Base-by-base conservation (phyloP, 352 stramenopile species). In the Phytophthora pistaciae region DNA sequence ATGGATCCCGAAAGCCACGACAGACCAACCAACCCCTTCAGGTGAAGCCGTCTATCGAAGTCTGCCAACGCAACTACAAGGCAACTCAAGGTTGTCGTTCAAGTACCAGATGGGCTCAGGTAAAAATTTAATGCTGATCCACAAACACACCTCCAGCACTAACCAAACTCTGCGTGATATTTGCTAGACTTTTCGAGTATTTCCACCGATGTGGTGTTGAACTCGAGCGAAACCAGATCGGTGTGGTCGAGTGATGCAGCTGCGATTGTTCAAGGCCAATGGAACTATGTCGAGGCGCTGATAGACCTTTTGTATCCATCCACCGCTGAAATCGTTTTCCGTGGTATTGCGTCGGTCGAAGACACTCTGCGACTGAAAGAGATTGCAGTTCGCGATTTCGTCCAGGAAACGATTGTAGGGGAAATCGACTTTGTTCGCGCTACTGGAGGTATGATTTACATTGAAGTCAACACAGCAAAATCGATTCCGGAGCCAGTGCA, bases 381-480 rank as follows among this genome's bases (percentile, higher is more conserved):
- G 50, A 79, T 90, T 9, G 23, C 54, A 0, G 50, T 87, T 44
- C 53, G 46, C 63, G 68, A 76, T 38, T 50, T 57, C 0, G 42
- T n/a, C 0, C 20, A 64, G n/a, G 58, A 66, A 44, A 64, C 36
- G 1, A 42, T 56, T 2, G 48, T 77, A 8, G 78, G 74, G 31
- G 49, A 50, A 20, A 48, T 87, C 7, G 50, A 75, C 5, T 56
- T 78, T 29, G 3, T 80, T 38, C 53, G 63, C 1, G 63, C 78
- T 3, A 89, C 82, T n/a, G 84, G 82, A 21, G 84, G 84, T 8
- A 80, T 81, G 69, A 71, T 90, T 33, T 50, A 65, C 16, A n/a
- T 90, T 9, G 23, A 60, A 2, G 57, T 80, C 5, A 48, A 56
- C 14, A 56, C 60, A 3, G 50, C 50, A 0, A 42, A 63, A 16